Evolutionary conservation across 495 filamentous ascomycete genomes (phyloP).

Genomic region (Xylaria sp.): DNA sequence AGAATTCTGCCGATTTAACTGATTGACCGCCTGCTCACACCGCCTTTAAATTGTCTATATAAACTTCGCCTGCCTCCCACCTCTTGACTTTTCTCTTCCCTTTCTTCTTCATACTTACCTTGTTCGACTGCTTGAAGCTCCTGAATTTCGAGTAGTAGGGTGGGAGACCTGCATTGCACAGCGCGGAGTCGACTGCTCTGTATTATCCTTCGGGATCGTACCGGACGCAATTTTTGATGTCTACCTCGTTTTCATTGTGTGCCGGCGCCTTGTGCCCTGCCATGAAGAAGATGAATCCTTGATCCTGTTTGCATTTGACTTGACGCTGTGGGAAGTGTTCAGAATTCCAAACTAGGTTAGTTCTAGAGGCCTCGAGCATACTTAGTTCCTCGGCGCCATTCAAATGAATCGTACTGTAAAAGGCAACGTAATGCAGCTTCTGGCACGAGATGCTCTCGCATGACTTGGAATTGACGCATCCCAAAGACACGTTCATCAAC

Average conservation of each 20-base stretch:
- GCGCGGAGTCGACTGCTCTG: conserved; percentile 71
- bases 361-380: too few species aligned
- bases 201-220: conserved; percentile 75
- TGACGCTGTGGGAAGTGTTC: too few species aligned
- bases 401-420: too few species aligned
- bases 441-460: too few species aligned
- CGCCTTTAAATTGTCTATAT: conserved; percentile 31
- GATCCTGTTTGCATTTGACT: too few species aligned
- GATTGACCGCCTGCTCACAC: conserved; percentile 20
- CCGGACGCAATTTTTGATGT: conserved; percentile 47
- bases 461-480: too few species aligned
- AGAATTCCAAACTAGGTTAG: too few species aligned
- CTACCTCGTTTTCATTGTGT: conserved; percentile 36
- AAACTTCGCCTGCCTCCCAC: conserved; percentile 28
- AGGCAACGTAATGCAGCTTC: too few species aligned
- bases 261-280: conserved; percentile 32
- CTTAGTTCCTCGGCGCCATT: too few species aligned
- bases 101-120: conserved; percentile 80
- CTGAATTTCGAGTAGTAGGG: conserved; percentile 65
- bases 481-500: too few species aligned
- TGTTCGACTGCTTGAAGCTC: conserved; percentile 69
- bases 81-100: conserved; percentile 33
- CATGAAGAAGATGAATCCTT: conserved; percentile 36
- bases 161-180: conserved; percentile 82
- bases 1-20: conserved; percentile 24